Conservation (phyloP, 495 filamentous ascomycete species). For the Copromyces sp. region DNA sequence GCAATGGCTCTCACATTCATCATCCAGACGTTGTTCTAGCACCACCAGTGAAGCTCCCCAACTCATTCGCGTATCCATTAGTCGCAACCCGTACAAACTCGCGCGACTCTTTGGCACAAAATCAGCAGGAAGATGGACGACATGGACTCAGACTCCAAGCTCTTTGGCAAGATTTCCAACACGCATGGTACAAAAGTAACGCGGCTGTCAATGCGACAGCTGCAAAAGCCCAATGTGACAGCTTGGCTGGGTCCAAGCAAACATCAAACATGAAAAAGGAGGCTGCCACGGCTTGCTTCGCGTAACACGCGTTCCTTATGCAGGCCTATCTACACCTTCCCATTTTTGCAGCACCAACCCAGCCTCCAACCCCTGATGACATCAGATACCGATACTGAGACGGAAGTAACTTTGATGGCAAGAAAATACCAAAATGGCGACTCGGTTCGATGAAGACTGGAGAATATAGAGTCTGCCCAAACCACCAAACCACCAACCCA, state of each 20-base stretch:
- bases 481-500: no score
- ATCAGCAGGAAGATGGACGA: background rate
- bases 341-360: background rate
- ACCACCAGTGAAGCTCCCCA: background rate
- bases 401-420: no score
- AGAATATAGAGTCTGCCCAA: no score
- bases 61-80: background rate
- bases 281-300: background rate
- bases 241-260: background rate
- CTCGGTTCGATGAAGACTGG: no score
- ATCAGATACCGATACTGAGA: background rate
- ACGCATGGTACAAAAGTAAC: background rate
- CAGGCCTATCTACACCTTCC: background rate
- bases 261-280: background rate
- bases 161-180: background rate
- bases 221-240: background rate
- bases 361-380: background rate
- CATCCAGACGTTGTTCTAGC: background rate
- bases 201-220: background rate
- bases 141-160: background rate
- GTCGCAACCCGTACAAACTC: background rate
- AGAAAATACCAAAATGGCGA: no score
- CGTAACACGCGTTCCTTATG: background rate
- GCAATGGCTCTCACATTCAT: background rate
- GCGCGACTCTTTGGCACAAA: background rate